Evolutionary conservation across 139 green algal genomes (phyloP), one percentile per base, ranked within the genome.

Genomic region (Volvox africanus): DNA sequence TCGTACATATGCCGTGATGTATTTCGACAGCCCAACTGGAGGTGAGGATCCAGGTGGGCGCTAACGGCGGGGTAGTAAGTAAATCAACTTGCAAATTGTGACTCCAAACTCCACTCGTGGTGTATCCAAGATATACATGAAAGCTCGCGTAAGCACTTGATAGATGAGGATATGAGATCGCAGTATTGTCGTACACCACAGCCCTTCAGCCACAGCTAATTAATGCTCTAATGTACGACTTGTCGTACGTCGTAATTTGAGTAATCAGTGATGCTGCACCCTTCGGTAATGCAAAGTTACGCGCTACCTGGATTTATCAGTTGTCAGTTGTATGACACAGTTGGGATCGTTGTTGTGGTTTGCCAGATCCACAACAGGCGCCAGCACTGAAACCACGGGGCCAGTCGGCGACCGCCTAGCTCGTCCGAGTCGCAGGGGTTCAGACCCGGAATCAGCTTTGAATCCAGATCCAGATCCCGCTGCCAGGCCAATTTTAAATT

Each of bases 321-420:
- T 65, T 33, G 86, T 78, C 18, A 90, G 73, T 61, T 83, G 86
- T 32, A 84, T 24, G 21, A 85, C 75, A 36, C 86, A 90, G 55
- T 85, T 83, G 13, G 75, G 86, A 33, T 90, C 69, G 28, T 50
- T 32, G 69, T 36, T 77, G 21, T 90, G 86, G 86, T 90, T 90
- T 2, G 73, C 55, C 73, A 90, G 73, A 67, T 91, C 87, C 3
- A 86, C 20, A 19, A 91, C 76, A 1, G 87, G 87, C 24, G 87
- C 87, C 61, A 91, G 35, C 5, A 85, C 35, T 2, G 33, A 33
- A 26, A 86, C 44, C 14, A 90, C 44, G 30, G 86, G 86, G 2
- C 86, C 86, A 9, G 44, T 55, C 0, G 32, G 32, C 32, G 30
- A 35, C 75, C 32, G 12, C 75, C 28, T n/a, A 30, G 32, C 32